Percentiles rank a stretch among this genome's conserved stretches.
Evolutionary conservation across 495 filamentous ascomycete genomes (phyloP).

Genomic region (Aspergillus haitiensis): DNA sequence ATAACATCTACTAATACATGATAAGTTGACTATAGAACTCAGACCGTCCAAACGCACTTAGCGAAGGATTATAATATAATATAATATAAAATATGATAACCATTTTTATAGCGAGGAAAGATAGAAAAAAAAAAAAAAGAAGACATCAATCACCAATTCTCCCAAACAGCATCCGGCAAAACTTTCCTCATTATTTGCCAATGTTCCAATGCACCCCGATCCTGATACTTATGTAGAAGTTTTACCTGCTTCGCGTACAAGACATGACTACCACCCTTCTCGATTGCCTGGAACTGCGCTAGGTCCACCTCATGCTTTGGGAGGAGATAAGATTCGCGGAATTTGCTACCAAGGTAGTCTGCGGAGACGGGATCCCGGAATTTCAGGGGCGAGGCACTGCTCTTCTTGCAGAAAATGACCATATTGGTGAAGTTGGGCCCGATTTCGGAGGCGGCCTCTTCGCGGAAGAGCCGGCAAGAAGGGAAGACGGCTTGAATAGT

Average conservation of each 20-base stretch:
- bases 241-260: constrained; percentile 46
- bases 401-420: constrained; percentile 62
- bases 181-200: constrained; percentile 91
- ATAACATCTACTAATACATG: too few species aligned
- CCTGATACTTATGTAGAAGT: constrained; percentile 67
- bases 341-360: constrained; percentile 72
- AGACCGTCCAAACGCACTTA: too few species aligned
- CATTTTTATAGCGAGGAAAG: too few species aligned
- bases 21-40: too few species aligned
- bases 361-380: constrained; percentile 67
- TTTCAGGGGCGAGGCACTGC: constrained; percentile 41
- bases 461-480: constrained; percentile 79
- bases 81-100: too few species aligned
- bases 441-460: constrained; percentile 56
- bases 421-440: constrained; percentile 84
- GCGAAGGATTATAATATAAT: too few species aligned
- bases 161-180: constrained; percentile 77
- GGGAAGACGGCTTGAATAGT: constrained; percentile 75
- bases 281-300: constrained; percentile 43
- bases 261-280: constrained; percentile 30
- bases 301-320: constrained; percentile 73
- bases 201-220: constrained; percentile 73
- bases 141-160: constrained; percentile 67
- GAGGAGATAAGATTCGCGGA: constrained; percentile 64
- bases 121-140: not conserved